A percentile compares a stretch with the other conserved stretches of the same genome.
Evolutionary conservation across 1,284 basidiomycete species (phyloP).

Genomic region (Mycena sp.): DNA sequence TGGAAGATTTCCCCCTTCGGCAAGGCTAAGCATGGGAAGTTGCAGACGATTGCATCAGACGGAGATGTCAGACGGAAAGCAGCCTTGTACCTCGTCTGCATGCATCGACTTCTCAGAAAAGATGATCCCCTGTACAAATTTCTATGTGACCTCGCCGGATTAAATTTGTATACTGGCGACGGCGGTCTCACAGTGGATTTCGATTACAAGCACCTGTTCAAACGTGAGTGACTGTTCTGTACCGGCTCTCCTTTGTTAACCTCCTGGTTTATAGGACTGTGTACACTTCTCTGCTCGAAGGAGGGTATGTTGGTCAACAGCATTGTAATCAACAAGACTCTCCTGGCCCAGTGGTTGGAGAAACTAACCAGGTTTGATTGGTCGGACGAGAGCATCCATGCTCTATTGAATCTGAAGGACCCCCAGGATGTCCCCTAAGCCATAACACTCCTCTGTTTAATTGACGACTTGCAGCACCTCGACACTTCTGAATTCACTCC

Average conservation of each 20-base stretch:
- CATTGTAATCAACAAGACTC: slow-evolving; percentile 33
- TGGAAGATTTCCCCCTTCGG: slow-evolving; percentile 38
- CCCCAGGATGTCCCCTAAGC: no score
- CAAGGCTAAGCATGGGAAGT: slow-evolving; percentile 32
- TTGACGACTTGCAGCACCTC: no score
- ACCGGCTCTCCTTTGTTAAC: not conserved
- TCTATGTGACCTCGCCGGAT: slow-evolving; percentile 24
- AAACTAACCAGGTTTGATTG: no score
- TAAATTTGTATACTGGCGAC: slow-evolving; percentile 34
- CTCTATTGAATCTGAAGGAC: no score
- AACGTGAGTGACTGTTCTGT: slow-evolving; percentile 28
- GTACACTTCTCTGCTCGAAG: slow-evolving; percentile 7
- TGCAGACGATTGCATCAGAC: slow-evolving; percentile 38
- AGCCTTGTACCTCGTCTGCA: slow-evolving; percentile 36
- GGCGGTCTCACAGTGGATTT: slow-evolving; percentile 28
- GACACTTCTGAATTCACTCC: no score
- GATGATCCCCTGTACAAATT: slow-evolving; percentile 21
- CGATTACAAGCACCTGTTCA: slow-evolving; percentile 37
- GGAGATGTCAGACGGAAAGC: slow-evolving; percentile 37
- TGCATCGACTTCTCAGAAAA: slow-evolving; percentile 15
- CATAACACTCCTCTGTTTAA: no score
- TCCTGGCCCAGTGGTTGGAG: no score
- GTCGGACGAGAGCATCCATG: no score
- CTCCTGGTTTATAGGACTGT: no score
- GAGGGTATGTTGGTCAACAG: slow-evolving; percentile 29